Base-by-base conservation (phyloP, 2,329 filamentous ascomycete genomes). In the Penicillium psychrosexuale region DNA sequence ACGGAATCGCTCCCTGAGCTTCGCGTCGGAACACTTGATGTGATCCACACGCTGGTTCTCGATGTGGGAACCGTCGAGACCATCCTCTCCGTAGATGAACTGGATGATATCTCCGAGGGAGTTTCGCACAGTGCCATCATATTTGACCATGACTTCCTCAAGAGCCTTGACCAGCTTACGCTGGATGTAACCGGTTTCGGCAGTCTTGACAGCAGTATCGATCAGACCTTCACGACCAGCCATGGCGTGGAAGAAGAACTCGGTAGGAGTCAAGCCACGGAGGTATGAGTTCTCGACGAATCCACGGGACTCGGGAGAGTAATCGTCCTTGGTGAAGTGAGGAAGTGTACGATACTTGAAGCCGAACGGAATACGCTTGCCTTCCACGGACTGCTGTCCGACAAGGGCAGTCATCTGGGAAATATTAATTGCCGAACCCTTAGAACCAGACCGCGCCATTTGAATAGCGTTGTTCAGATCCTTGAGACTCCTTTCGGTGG, bases 161-260 rank as follows among this genome's bases (percentile, higher is more conserved):
- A 99, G 83, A 11, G 95, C 95, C 77, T 99, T 99, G 69, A 99
- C 94, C 43, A 99, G 83, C 80, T 95, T 91, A 77, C 94, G 90
- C 76, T 99, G 95, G 62, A 99, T 99, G 74, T 99, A 99, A 77
- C 94, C 94, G 55, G 95, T 99, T 76, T 99, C 95, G 19, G 94
- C 94, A 62, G 94, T 99, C 83, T 99, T 99, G 77, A 99, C 95
- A 63, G 94, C 94, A 49, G 94, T 99, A 82, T 99, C 94, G 66
- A 99, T 99, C 52, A 99, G 82, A 96, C 94, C 94, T 78, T 99
- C 94, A 80, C 94, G 87, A 91, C 94, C 94, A 81, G 94, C 94
- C 94, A 99, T 99, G 70, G 94, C 94, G 83, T 99, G 94, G 83
- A 99, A 99, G 80, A 97, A 99, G 78, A 99, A 99, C 66, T 99